Evolutionary conservation across 192 early-diverging fungal species (phyloP).

Genomic region (Coemansia sp.): DNA sequence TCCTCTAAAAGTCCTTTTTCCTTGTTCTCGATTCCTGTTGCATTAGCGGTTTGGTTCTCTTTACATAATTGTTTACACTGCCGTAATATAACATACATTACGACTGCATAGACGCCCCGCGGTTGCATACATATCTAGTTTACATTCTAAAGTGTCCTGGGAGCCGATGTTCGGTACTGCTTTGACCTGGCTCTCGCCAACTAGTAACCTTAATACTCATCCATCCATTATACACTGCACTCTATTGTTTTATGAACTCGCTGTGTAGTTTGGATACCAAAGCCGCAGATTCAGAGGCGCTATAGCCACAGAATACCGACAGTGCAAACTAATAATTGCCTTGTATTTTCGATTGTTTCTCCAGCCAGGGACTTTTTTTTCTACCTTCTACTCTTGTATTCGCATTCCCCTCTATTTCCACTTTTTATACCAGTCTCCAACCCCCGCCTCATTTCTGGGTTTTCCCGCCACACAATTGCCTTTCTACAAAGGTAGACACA

Average conservation of each 20-base stretch:
- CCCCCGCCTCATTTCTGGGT: constrained; percentile 12
- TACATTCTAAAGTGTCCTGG: not conserved
- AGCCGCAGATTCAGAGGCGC: constrained; percentile 5
- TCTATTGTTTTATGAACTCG: not conserved
- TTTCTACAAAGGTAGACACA: constrained; percentile 10
- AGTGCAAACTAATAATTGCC: not conserved
- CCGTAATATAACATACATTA: constrained; percentile 6
- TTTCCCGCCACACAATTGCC: constrained; percentile 10
- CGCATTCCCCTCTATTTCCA: not conserved
- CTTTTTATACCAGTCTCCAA: not conserved
- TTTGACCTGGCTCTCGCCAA: not conserved
- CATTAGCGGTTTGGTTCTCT: not conserved
- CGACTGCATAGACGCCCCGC: not conserved
- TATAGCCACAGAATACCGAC: not conserved
- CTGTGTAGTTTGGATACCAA: constrained; percentile 2
- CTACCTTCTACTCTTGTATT: constrained; percentile 2
- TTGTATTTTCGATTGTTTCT: not conserved
- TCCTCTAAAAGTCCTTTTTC: not conserved
- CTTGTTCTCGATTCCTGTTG: not conserved
- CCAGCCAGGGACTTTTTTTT: not conserved
- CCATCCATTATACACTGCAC: not conserved
- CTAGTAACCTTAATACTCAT: not conserved
- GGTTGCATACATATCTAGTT: not conserved
- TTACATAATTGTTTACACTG: not conserved
- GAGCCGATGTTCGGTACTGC: not conserved